These are phyloP conservation scores for Exophiala lecanii-corni DNA, from an alignment of 2,329 filamentous ascomycete genomes.

Conservation along the genomic window DNA sequence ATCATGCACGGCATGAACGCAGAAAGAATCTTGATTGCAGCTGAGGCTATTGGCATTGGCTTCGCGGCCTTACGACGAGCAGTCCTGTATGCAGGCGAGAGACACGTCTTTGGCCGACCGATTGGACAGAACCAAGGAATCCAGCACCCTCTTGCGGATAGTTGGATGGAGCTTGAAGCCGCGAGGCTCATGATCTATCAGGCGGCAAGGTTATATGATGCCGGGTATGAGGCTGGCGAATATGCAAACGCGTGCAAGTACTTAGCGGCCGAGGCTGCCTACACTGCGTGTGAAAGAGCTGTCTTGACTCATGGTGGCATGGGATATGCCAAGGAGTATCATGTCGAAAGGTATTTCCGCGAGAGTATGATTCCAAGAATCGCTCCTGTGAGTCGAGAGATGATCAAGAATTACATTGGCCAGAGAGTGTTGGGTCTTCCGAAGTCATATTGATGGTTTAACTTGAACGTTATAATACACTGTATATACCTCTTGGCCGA, in stretches of 20 bases:
- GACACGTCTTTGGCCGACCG: constrained; percentile 51
- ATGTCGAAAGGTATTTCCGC: constrained; percentile 57
- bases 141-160: constrained; percentile 54
- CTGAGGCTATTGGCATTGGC: constrained; percentile 42
- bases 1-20: constrained; percentile 40
- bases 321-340: constrained; percentile 60
- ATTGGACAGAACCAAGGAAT: constrained; percentile 60
- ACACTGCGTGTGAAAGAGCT: constrained; percentile 56
- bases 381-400: constrained; percentile 54
- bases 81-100: constrained; percentile 44
- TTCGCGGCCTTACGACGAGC: constrained; percentile 42
- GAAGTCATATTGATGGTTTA: constrained; percentile 36
- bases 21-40: constrained; percentile 35
- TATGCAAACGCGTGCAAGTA: constrained; percentile 56
- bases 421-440: constrained; percentile 42
- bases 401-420: constrained; percentile 43
- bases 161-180: constrained; percentile 59
- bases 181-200: constrained; percentile 60
- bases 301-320: constrained; percentile 57
- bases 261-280: constrained; percentile 57
- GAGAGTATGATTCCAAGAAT: constrained; percentile 57
- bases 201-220: constrained; percentile 55
- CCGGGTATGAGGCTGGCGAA: constrained; percentile 48
- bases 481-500: no score
- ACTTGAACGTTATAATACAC: no score